Percentiles rank a stretch among this genome's conserved stretches.
Evolutionary conservation across 768 basidiomycete species (phyloP).

Genomic region (Russula compacta): DNA sequence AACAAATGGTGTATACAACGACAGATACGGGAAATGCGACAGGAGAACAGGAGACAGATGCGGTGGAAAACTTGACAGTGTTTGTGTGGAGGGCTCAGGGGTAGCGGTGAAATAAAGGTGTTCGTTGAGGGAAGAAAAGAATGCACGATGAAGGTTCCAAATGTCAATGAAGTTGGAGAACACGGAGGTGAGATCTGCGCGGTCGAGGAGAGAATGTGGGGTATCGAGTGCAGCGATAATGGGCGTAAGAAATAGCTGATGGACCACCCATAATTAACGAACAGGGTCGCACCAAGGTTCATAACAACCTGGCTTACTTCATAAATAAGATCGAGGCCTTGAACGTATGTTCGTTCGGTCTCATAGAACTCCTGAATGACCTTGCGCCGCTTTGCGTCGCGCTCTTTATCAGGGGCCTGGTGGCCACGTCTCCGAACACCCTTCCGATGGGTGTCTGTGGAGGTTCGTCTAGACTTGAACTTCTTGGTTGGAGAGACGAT

Average conservation of each 20-base stretch:
- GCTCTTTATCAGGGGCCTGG: slow-evolving; percentile 37
- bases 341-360: slow-evolving; percentile 73
- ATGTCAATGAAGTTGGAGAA: slow-evolving; percentile 91
- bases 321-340: slow-evolving; percentile 77
- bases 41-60: slow-evolving; percentile 53
- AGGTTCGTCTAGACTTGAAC: slow-evolving; percentile 27
- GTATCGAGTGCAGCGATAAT: slow-evolving; percentile 69
- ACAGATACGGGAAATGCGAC: slow-evolving; percentile 81
- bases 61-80: slow-evolving; percentile 28
- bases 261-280: background rate
- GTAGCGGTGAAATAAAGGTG: slow-evolving; percentile 28
- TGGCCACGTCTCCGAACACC: slow-evolving; percentile 32
- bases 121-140: slow-evolving; percentile 51
- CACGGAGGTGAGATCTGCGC: slow-evolving; percentile 57
- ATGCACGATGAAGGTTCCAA: slow-evolving; percentile 77
- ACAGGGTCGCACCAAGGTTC: background rate
- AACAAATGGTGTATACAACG: slow-evolving; percentile 78
- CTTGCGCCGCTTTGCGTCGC: slow-evolving; percentile 50
- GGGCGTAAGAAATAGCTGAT: slow-evolving; percentile 73
- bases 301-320: slow-evolving; percentile 39
- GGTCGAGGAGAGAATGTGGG: slow-evolving; percentile 55
- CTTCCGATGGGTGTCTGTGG: slow-evolving; percentile 34
- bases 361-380: slow-evolving; percentile 75
- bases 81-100: background rate
- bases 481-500: slow-evolving; percentile 25